These are phyloP conservation scores for Olyra latifolia DNA, from an alignment of 176 grass and related monocot genomes.

Conservation along the genomic window DNA sequence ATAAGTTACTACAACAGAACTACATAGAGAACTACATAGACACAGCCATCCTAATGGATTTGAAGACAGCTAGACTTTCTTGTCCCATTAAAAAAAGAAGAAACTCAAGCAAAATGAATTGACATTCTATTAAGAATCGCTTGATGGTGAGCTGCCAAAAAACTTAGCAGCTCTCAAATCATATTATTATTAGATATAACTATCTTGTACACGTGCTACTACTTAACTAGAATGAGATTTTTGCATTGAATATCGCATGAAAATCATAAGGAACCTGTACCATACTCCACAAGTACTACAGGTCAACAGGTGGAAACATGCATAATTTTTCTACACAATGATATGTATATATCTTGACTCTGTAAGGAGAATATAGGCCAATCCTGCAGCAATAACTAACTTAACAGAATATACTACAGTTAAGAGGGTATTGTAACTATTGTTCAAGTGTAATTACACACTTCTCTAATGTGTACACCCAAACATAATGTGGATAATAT, in stretches of 20 bases:
- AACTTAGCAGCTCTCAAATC: not conserved
- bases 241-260: not conserved
- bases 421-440: not conserved
- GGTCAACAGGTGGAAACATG: not conserved
- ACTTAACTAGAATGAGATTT: not conserved
- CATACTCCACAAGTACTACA: not conserved
- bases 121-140: not conserved
- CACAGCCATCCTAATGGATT: not conserved
- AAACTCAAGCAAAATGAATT: not conserved
- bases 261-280: slow-evolving; percentile 8
- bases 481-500: not conserved
- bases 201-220: not conserved
- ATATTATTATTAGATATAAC: not conserved
- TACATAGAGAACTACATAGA: not conserved
- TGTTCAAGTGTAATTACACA: slow-evolving; percentile 7
- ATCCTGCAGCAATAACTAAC: not conserved
- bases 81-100: not conserved
- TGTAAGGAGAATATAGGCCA: not conserved
- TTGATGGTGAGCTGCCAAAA: not conserved
- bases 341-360: not conserved
- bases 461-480: not conserved
- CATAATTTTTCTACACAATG: not conserved
- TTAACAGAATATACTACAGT: not conserved
- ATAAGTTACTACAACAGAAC: not conserved
- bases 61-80: not conserved